A percentile compares a stretch with the other conserved stretches of the same genome.
phyloP scores from a whole-genome alignment of 1,284 basidiomycete species.

The Ganoderma lingzhi region DNA sequence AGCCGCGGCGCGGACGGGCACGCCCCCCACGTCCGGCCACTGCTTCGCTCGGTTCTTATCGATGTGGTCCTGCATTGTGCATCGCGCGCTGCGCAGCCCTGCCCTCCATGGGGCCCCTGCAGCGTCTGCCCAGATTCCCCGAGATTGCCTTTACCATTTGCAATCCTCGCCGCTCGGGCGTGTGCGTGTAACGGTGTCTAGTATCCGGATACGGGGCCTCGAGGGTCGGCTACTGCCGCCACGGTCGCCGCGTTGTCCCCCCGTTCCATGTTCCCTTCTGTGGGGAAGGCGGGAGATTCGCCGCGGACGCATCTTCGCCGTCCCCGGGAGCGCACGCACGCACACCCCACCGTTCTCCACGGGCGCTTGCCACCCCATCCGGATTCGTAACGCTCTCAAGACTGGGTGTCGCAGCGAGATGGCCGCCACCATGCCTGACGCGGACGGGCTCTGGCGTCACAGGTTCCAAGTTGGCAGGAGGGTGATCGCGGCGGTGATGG shows the following conservation, averaged over 20 bases:
- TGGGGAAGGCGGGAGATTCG: slow-evolving; percentile 2
- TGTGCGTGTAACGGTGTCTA: slow-evolving; percentile 11
- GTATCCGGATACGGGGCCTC: slow-evolving; percentile 15
- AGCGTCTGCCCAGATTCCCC: slow-evolving; percentile 28
- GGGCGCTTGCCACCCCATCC: background rate
- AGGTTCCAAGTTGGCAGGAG: slow-evolving; percentile 19
- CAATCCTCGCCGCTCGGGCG: slow-evolving; percentile 25
- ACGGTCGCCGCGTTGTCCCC: slow-evolving; percentile 20
- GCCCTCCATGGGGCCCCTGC: slow-evolving; percentile 6
- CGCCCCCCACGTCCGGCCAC: slow-evolving; percentile 27
- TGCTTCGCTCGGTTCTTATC: slow-evolving; percentile 27
- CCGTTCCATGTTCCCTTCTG: slow-evolving; percentile 14
- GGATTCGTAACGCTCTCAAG: slow-evolving; percentile 11
- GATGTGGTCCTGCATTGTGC: slow-evolving; percentile 24
- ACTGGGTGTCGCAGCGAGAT: slow-evolving; percentile 7
- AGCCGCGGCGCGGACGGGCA: slow-evolving; percentile 20
- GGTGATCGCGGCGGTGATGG: slow-evolving; percentile 14
- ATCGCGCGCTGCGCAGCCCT: slow-evolving; percentile 11
- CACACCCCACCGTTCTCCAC: background rate
- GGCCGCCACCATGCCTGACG: slow-evolving; percentile 12
- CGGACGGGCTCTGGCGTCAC: slow-evolving; percentile 10
- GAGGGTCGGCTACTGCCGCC: slow-evolving; percentile 12
- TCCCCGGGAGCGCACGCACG: background rate
- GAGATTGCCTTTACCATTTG: slow-evolving; percentile 28
- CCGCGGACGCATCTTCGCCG: slow-evolving; percentile 7